Evolutionary conservation across 371 early-diverging fungal species (phyloP), one percentile per base, ranked within the genome.

Genomic region (Conidiobolus incongruus): DNA sequence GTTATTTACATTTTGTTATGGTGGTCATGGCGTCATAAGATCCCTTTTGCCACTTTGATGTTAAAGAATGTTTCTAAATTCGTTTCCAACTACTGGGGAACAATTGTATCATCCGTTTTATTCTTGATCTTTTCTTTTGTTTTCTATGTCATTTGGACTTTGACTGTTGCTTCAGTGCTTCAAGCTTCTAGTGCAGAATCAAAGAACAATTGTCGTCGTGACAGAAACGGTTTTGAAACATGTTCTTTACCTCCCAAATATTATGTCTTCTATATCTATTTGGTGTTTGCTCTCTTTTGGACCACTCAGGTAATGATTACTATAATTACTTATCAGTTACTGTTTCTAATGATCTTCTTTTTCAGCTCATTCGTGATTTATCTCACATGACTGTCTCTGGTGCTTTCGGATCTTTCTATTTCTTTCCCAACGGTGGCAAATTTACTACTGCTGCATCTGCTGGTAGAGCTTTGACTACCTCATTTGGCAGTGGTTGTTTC

Each of bases 401-500:
- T 33, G 63, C 81, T 0, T 84, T 73, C 58, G 85, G 80, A 13
- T 68, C 81, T 0, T 77, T 64, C 42, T 87, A 81, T 58, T 87
- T 81, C 53, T 65, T 81, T 29, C 72, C 75, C 22, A 68, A 66
- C 8, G 60, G 66, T 1, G 58, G 69, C 8, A 49, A 55, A n/a
- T 54, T 65, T 40, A 76, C 81, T 40, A 72, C 77, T 4, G 60
- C 77, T 35, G 63, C 66, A 23, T 75, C 83, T 15, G 59, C 78
- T 11, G 76, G 73, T 40, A 77, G 95, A 17, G 91, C 94, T 8
- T 42, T 77, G 28, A 88, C 92, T 2, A 86, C 84, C 10, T 81
- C 84, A 4, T 88, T 96, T 56, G 97, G 97, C 33, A 75, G 81
- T 24, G 74, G 89, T 49, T 92, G 93, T 51, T 94, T 85, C 59